phyloP scores from a whole-genome alignment of 176 grass and related monocot species.

The Areca catechu region DNA sequence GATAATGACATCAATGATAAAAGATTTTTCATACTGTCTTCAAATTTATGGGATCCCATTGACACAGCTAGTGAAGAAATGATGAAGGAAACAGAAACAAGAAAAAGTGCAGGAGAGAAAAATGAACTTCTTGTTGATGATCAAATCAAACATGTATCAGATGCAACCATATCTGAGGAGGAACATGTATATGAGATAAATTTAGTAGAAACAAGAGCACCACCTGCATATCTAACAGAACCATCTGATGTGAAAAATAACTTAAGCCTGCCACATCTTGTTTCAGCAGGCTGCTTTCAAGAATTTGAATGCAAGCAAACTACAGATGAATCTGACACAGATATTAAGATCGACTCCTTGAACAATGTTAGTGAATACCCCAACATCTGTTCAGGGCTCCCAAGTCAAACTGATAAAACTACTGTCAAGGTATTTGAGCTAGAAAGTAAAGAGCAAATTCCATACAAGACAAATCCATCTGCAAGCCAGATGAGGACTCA shows the following conservation, averaged over 20 bases:
- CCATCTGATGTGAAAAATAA: background rate
- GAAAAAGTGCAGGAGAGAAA: background rate
- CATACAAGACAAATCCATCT: background rate
- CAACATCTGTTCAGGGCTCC: background rate
- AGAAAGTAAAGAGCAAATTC: background rate
- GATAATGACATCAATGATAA: too few relatives aligned
- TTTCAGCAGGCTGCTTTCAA: background rate
- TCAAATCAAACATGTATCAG: background rate
- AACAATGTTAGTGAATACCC: background rate
- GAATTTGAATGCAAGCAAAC: background rate
- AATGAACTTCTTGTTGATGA: background rate
- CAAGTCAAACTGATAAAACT: background rate
- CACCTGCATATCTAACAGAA: background rate
- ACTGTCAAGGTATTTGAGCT: background rate
- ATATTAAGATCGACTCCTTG: background rate
- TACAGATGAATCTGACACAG: background rate
- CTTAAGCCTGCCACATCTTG: background rate
- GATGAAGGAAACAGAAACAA: background rate
- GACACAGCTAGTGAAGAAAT: background rate
- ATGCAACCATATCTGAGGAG: conserved; percentile 3
- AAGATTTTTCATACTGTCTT: background rate
- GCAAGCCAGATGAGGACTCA: background rate
- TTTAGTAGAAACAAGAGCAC: background rate
- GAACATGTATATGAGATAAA: background rate
- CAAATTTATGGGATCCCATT: background rate